Evolutionary conservation across 1,139 yeast species (phyloP).

Genomic region (Debaryomyces nepalensis): DNA sequence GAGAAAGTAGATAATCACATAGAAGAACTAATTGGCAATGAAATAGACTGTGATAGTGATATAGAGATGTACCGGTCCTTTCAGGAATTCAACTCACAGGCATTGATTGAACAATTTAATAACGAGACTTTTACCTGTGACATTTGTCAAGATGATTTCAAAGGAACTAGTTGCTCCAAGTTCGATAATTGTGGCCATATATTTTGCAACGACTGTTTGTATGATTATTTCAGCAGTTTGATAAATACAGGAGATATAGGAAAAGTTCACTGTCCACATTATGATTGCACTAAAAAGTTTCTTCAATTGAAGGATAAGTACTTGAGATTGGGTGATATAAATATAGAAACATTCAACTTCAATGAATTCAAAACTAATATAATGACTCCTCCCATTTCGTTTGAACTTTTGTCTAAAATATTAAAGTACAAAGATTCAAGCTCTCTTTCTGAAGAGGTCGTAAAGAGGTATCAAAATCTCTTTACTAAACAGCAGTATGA

Average conservation of each 20-base stretch:
- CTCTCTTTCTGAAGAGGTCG: conserved; percentile 25
- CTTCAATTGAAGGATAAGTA: conserved; percentile 23
- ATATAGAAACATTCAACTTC: conserved; percentile 25
- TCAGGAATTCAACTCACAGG: conserved; percentile 22
- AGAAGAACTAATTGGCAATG: conserved; percentile 12
- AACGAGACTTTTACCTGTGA: conserved; percentile 54
- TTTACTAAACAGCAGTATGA: conserved; percentile 47
- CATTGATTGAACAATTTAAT: conserved; percentile 36
- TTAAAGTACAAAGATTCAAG: conserved; percentile 21
- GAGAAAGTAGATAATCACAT: conserved; percentile 29
- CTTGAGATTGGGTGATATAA: conserved; percentile 26
- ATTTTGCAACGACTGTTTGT: conserved; percentile 57
- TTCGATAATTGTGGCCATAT: conserved; percentile 55
- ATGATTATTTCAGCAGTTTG: conserved; percentile 47
- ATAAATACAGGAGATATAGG: conserved; percentile 57
- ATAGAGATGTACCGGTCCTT: conserved; percentile 22
- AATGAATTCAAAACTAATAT: conserved; percentile 33
- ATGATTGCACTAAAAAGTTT: conserved; percentile 43
- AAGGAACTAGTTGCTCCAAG: conserved; percentile 50
- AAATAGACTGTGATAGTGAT: conserved; percentile 18
- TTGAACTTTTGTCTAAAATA: conserved; percentile 33
- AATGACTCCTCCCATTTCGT: conserved; percentile 44
- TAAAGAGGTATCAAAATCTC: conserved; percentile 44
- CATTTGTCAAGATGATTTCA: conserved; percentile 58
- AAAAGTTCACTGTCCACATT: conserved; percentile 64